Percentiles rank a stretch among this genome's conserved stretches.
Evolutionary conservation across 106 monocot genomes (phyloP).

Genomic region (Hemerocallis citrina): DNA sequence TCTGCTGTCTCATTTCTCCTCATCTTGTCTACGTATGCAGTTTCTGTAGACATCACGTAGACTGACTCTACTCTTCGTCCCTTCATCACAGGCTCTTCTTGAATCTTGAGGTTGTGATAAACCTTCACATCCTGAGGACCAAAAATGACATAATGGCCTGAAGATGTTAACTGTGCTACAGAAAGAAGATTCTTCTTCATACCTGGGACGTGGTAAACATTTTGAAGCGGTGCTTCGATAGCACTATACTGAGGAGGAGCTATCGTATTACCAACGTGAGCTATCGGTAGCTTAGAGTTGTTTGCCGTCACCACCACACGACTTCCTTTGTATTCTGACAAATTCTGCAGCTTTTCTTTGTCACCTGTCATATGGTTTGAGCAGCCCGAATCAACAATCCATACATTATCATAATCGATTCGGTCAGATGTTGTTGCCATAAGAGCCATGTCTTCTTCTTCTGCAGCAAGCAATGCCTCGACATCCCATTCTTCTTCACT

Average conservation of each 20-base stretch:
- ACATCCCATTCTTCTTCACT: slow-evolving; percentile 7
- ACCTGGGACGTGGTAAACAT: neutral
- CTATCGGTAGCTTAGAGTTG: neutral
- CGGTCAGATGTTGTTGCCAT: neutral
- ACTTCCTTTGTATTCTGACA: neutral
- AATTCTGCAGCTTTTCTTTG: slow-evolving; percentile 1
- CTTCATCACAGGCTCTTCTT: slow-evolving; percentile 1
- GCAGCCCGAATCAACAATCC: slow-evolving; percentile 5
- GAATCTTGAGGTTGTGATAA: neutral
- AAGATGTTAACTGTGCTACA: slow-evolving; percentile 3
- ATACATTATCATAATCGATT: slow-evolving; percentile 4
- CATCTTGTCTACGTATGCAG: slow-evolving; percentile 1
- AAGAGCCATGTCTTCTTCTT: neutral
- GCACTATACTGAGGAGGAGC: neutral
- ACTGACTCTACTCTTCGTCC: neutral
- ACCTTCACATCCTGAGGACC: slow-evolving; percentile 7
- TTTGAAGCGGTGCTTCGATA: no score
- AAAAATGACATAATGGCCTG: neutral
- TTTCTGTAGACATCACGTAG: slow-evolving; percentile 8
- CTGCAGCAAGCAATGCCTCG: neutral
- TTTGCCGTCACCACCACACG: neutral
- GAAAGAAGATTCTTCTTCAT: slow-evolving; percentile 3
- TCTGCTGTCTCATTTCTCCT: neutral
- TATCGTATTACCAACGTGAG: neutral
- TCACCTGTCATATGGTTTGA: slow-evolving; percentile 3